phyloP scores from a whole-genome alignment of 257 asterid genomes.

The Henckelia pumila region DNA sequence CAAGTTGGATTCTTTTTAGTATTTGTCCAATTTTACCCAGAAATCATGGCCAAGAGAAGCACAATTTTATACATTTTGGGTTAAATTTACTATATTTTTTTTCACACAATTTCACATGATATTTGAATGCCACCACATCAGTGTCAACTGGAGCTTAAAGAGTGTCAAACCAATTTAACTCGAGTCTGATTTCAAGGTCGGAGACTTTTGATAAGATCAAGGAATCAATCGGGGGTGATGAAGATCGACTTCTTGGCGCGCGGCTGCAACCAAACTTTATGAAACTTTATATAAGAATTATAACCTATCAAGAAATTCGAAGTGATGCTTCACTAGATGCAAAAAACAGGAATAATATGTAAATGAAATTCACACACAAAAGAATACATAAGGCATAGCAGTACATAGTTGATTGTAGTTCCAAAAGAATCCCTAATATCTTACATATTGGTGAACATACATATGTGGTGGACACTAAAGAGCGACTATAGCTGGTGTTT shows the following conservation, averaged over 20 bases:
- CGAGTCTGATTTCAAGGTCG: neutral
- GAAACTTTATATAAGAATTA: neutral
- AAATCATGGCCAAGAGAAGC: neutral
- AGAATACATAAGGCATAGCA: slow-evolving; percentile 29
- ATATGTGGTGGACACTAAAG: slow-evolving; percentile 17
- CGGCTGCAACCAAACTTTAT: neutral
- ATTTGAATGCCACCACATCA: neutral
- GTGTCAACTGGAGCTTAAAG: neutral
- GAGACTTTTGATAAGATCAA: neutral
- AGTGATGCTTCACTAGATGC: neutral
- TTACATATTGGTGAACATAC: slow-evolving; percentile 10
- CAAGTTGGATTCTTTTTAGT: neutral
- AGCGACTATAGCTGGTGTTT: slow-evolving; percentile 37
- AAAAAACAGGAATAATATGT: neutral
- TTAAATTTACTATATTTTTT: too few relatives aligned
- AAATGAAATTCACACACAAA: slow-evolving; percentile 22
- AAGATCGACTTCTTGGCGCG: neutral
- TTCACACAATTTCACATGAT: neutral
- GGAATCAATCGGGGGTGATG: neutral
- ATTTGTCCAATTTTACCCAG: neutral
- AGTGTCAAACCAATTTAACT: neutral
- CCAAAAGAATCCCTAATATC: slow-evolving; percentile 9
- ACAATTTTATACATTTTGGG: neutral
- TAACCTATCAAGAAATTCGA: neutral
- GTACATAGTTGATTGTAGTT: slow-evolving; percentile 10